These are phyloP conservation scores for Coemansia sp. DNA, from an alignment of 192 early-diverging fungal species.

Conservation along the genomic window DNA sequence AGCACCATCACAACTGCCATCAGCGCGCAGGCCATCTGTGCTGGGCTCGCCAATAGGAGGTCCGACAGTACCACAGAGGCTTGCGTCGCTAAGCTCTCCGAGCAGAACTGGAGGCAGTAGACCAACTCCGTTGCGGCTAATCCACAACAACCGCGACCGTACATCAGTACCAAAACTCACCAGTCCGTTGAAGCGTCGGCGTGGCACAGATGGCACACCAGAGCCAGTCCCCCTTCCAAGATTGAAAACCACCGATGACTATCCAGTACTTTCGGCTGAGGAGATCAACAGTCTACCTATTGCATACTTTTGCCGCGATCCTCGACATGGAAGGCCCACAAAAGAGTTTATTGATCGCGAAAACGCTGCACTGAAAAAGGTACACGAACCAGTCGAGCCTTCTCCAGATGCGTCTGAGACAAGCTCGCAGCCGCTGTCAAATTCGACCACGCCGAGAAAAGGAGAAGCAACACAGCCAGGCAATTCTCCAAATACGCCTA, in stretches of 20 bases:
- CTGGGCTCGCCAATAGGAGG: not conserved
- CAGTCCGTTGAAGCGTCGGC: constrained; percentile 22
- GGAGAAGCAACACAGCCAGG: constrained; percentile 3
- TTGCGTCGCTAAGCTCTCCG: constrained; percentile 36
- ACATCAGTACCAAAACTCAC: not conserved
- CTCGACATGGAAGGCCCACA: constrained; percentile 37
- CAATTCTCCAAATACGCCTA: not conserved
- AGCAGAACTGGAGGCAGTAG: not conserved
- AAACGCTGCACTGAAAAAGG: constrained; percentile 30
- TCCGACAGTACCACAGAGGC: constrained; percentile 10
- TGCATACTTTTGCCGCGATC: constrained; percentile 44
- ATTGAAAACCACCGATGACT: constrained; percentile 36
- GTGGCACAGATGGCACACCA: constrained; percentile 21
- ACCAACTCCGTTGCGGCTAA: not conserved
- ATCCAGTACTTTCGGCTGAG: constrained; percentile 20
- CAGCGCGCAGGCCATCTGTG: constrained; percentile 5
- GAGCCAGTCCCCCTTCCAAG: constrained; percentile 23
- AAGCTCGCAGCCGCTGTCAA: constrained; percentile 1
- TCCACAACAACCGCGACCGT: not conserved
- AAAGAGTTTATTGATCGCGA: constrained; percentile 42
- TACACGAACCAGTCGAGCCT: constrained; percentile 17
- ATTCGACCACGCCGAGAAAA: not conserved
- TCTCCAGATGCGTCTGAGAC: not conserved
- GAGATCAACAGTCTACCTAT: constrained; percentile 43
- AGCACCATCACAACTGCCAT: not conserved